Evolutionary conservation across 164 flowering plant genomes (phyloP).

Genomic region (Protea cynaroides): DNA sequence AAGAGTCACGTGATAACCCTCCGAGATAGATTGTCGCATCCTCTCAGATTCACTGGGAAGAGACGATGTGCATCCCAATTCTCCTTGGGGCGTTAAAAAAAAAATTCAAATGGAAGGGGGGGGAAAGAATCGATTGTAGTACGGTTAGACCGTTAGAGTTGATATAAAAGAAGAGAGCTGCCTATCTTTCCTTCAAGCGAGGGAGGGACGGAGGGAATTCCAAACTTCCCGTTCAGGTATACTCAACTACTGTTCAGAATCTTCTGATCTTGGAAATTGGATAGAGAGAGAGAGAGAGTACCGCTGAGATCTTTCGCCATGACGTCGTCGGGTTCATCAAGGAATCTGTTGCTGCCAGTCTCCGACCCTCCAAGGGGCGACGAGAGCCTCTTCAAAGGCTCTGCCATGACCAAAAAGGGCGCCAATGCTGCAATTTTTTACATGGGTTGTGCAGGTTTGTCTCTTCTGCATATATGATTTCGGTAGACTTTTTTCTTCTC

Average conservation of each 20-base stretch:
- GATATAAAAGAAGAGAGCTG: too few species aligned
- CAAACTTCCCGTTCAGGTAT: too few species aligned
- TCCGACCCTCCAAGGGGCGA: conserved; percentile 43
- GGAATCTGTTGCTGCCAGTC: conserved; percentile 41
- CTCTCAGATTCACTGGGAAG: too few species aligned
- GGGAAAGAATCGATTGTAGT: too few species aligned
- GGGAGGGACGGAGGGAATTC: too few species aligned
- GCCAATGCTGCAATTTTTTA: conserved; percentile 86
- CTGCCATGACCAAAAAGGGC: conserved; percentile 79
- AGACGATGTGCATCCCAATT: too few species aligned
- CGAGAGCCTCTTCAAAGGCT: conserved; percentile 58
- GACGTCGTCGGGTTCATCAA: conserved; percentile 14
- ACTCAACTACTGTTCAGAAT: background rate
- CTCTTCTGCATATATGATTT: background rate
- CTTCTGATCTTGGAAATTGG: background rate
- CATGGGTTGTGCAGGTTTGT: conserved; percentile 86
- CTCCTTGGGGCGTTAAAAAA: too few species aligned
- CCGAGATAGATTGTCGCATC: too few species aligned
- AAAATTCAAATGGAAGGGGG: too few species aligned
- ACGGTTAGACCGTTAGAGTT: too few species aligned
- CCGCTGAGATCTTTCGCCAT: background rate
- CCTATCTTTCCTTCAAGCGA: conserved; percentile 1
- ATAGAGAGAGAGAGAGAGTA: background rate
- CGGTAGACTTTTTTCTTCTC: too few species aligned
- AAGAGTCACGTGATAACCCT: too few species aligned